A percentile compares a stretch with the other conserved stretches of the same genome.
Evolutionary conservation across 2,329 filamentous ascomycete species (phyloP).

Genomic region (Podosphaera xanthii): DNA sequence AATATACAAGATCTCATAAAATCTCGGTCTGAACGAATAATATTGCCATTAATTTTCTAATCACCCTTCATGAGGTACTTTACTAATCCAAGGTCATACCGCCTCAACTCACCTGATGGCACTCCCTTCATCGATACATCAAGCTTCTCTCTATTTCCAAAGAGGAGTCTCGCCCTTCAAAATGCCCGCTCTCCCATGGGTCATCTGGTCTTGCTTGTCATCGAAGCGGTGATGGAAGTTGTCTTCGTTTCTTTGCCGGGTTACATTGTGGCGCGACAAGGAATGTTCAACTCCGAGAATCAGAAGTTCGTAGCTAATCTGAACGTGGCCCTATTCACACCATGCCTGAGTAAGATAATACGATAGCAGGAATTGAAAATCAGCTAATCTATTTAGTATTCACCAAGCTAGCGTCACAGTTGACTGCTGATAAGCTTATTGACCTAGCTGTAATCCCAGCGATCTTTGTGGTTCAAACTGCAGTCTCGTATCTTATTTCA

Average conservation of each 20-base stretch:
- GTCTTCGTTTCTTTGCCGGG: constrained; percentile 87
- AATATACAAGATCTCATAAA: too few species aligned
- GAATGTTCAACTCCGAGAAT: constrained; percentile 85
- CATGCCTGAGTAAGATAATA: constrained; percentile 60
- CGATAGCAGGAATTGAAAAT: neutral
- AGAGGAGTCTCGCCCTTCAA: constrained; percentile 8
- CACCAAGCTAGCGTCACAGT: constrained; percentile 83
- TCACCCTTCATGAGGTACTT: constrained; percentile 20
- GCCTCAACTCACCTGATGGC: constrained; percentile 17
- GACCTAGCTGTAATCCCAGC: constrained; percentile 88
- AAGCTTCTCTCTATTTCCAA: constrained; percentile 9
- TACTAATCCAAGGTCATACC: constrained; percentile 24
- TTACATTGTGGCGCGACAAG: constrained; percentile 72
- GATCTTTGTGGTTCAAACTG: constrained; percentile 74
- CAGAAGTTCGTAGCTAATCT: constrained; percentile 94
- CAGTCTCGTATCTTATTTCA: constrained; percentile 65
- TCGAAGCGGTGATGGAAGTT: constrained; percentile 85
- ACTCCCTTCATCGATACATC: constrained; percentile 9
- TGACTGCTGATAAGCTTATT: constrained; percentile 71
- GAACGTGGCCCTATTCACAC: constrained; percentile 90
- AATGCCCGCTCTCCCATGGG: constrained; percentile 23
- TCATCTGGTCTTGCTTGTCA: constrained; percentile 30
- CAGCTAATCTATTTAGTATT: constrained; percentile 39
- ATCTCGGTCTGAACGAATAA: too few species aligned
- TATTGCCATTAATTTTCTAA: too few species aligned